Base-by-base conservation (phyloP, 371 early-diverging fungal species). In the Blastocladiella emersonii region DNA sequence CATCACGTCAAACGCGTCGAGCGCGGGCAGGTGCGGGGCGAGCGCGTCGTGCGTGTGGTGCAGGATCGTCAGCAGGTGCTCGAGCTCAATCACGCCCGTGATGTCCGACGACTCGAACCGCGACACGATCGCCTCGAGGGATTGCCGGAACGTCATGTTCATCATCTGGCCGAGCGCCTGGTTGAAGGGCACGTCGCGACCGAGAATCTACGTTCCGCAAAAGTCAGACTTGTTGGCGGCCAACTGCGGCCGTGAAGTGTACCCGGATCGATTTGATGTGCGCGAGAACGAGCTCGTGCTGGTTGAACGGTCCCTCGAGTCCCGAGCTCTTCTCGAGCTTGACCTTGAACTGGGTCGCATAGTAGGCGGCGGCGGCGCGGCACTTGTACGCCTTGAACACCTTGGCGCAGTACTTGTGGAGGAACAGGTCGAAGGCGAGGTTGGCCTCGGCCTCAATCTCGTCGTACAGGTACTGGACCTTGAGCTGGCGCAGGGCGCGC, bases 381-480 rank as follows among this genome's bases (percentile, higher is more conserved):
- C 67, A 72, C 63, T 79, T 78, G 67, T 62, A 79, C 56, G 76
- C 77, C 19, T 32, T 19, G 63, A 74, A 78, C 0, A 79, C 66
- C 39, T 70, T 73, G 61, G 73, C 45, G 15, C 69, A 48, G 7
- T 71, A 61, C 55, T 72, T 71, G 68, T 72, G 71, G 17, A 77
- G 70, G 30, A 78, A 63, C 44, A 74, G 73, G 57, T 78, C 78
- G 55, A 77, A 74, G 56, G 72, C 75, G 10, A 79, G 66, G 45
- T 75, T 76, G 56, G 72, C 73, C 68, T 80, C 81, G 15, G 79
- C 76, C 27, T 67, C 74, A 25, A 79, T 65, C 51, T 78, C 79
- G 63, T 79, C 73, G 62, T 77, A 78, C 21, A 79, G 68, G 61
- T 69, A 74, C 61, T 62, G 48, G 57, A 70, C 65, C 51, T 69